A percentile compares a stretch with the other conserved stretches of the same genome.
These are phyloP conservation scores for Curvularia lunata DNA, from an alignment of 2,329 filamentous ascomycete genomes.

Conservation along the genomic window DNA sequence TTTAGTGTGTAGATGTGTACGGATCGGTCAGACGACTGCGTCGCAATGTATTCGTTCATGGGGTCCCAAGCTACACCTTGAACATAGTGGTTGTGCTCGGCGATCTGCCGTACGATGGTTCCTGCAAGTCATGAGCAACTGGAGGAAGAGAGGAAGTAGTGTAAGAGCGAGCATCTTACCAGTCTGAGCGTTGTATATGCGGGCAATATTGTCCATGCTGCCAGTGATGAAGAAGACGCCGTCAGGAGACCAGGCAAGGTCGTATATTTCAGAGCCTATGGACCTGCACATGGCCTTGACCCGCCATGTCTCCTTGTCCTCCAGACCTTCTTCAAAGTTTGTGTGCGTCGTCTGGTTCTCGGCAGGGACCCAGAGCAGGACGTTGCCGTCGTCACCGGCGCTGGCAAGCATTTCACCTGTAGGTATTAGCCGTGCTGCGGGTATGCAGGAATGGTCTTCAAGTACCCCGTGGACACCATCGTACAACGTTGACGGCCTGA, in stretches of 20 bases:
- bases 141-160: constrained; percentile 9
- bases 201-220: constrained; percentile 98
- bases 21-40: constrained; percentile 95
- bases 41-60: constrained; percentile 95
- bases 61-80: constrained; percentile 99
- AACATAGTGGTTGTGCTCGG: constrained; percentile 97
- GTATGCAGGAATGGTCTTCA: constrained; percentile 9
- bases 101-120: constrained; percentile 78
- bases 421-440: constrained; percentile 25
- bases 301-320: constrained; percentile 96
- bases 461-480: constrained; percentile 92
- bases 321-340: constrained; percentile 83
- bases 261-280: constrained; percentile 94
- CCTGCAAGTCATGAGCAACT: constrained; percentile 33
- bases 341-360: constrained; percentile 70
- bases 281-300: constrained; percentile 98
- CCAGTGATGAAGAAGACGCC: constrained; percentile 95
- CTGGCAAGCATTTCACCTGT: constrained; percentile 90
- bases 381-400: constrained; percentile 95
- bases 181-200: constrained; percentile 93
- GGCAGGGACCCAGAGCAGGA: constrained; percentile 92
- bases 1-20: constrained; percentile 97
- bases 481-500: constrained; percentile 96
- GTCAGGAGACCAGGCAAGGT: constrained; percentile 98
- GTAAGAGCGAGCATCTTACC: constrained; percentile 60